These are phyloP conservation scores for Rosa lucieae DNA, from an alignment of 306 rosid genomes.

Conservation along the genomic window DNA sequence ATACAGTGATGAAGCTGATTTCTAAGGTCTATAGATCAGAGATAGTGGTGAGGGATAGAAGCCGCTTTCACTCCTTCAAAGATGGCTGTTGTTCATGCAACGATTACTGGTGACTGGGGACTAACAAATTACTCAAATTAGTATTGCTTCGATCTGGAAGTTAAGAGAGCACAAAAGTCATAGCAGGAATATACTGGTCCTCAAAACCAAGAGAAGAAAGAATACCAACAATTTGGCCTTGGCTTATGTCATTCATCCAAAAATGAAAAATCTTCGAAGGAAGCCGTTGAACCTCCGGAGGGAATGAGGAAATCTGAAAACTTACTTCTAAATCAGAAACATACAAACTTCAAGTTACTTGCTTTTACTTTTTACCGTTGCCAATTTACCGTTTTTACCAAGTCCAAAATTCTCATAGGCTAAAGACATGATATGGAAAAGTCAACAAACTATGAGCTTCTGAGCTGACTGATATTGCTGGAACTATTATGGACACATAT, in stretches of 20 bases:
- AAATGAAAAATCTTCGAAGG: background rate
- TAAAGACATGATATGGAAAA: background rate
- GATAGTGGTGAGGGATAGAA: conserved; percentile 74
- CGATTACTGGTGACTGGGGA: conserved; percentile 64
- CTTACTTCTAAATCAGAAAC: background rate
- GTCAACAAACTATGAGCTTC: background rate
- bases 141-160: background rate
- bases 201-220: background rate
- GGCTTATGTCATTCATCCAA: background rate
- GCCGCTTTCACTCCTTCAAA: conserved; percentile 77
- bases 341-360: background rate
- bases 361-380: background rate
- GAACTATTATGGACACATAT: background rate
- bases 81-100: conserved; percentile 72
- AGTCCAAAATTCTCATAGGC: background rate
- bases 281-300: background rate
- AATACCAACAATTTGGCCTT: background rate
- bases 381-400: background rate
- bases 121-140: background rate
- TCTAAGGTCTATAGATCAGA: conserved; percentile 67
- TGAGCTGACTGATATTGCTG: background rate
- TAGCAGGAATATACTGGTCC: background rate
- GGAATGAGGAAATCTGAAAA: background rate
- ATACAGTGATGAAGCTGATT: conserved; percentile 75
- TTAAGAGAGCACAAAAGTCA: background rate